Percentiles rank a stretch among this genome's conserved stretches.
Evolutionary conservation across 768 basidiomycete species (phyloP).

Genomic region (Tylopilus balloui): DNA sequence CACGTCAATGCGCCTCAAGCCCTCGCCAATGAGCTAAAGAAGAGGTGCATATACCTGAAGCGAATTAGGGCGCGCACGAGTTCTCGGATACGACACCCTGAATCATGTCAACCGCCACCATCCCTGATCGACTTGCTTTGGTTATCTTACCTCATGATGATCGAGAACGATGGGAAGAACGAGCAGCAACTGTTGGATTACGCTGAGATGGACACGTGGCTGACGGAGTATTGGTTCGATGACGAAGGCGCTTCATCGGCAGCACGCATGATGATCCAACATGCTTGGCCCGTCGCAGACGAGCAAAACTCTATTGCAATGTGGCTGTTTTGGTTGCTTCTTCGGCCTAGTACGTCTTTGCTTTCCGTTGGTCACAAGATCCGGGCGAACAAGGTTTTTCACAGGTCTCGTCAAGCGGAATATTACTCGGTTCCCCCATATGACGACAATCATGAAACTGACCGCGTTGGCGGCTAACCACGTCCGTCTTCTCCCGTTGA

Average conservation of each 20-base stretch:
- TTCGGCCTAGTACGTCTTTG: conserved; percentile 53
- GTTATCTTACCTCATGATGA: conserved; percentile 69
- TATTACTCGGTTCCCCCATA: conserved; percentile 40
- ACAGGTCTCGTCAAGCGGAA: conserved; percentile 47
- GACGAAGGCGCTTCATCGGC: conserved; percentile 53
- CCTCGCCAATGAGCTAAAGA: conserved; percentile 59
- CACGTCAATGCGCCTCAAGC: conserved; percentile 37
- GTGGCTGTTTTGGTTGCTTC: conserved; percentile 77
- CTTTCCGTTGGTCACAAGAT: neutral
- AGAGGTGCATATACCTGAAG: conserved; percentile 55
- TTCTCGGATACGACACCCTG: conserved; percentile 16
- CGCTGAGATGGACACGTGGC: conserved; percentile 58
- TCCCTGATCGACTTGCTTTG: conserved; percentile 47
- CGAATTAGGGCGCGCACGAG: conserved; percentile 44
- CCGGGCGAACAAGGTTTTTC: conserved; percentile 6
- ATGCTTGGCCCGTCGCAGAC: conserved; percentile 55
- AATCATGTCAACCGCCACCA: conserved; percentile 21
- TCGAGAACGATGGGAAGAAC: conserved; percentile 78
- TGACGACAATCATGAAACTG: conserved; percentile 50
- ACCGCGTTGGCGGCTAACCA: conserved; percentile 66
- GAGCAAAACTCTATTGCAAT: conserved; percentile 56
- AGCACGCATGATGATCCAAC: conserved; percentile 35
- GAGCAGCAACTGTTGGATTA: conserved; percentile 66
- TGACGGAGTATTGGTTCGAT: conserved; percentile 65
- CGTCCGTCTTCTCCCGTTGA: conserved; percentile 36